Conservation (phyloP, 1,284 basidiomycete species). For the Trametes sp. region DNA sequence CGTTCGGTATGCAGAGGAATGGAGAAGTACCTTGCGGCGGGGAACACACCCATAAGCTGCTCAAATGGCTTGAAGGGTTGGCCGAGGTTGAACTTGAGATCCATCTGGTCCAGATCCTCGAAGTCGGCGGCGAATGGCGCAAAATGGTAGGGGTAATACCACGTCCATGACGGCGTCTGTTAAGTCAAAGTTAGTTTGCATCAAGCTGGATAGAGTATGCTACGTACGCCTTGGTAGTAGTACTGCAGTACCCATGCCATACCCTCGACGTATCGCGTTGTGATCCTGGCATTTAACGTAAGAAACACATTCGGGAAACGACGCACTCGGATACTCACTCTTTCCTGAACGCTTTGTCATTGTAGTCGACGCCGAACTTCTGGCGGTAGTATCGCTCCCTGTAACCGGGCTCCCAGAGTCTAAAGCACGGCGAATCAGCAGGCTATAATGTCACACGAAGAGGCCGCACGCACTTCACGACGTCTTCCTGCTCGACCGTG, state of each 20-base stretch:
- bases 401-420: slow-evolving; percentile 95
- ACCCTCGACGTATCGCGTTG: slow-evolving; percentile 90
- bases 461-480: slow-evolving; percentile 76
- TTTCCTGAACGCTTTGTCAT: slow-evolving; percentile 78
- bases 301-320: slow-evolving; percentile 6
- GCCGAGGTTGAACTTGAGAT: slow-evolving; percentile 82
- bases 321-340: slow-evolving; percentile 55
- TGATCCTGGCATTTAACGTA: slow-evolving; percentile 61
- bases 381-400: slow-evolving; percentile 94
- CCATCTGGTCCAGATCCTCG: slow-evolving; percentile 78
- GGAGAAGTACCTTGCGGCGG: slow-evolving; percentile 79
- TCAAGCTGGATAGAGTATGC: neutral
- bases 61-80: slow-evolving; percentile 97
- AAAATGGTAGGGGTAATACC: slow-evolving; percentile 99
- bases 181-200: slow-evolving; percentile 21
- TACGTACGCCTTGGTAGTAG: slow-evolving; percentile 95
- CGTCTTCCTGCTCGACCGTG: slow-evolving; percentile 92
- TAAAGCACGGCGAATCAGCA: slow-evolving; percentile 42
- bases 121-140: slow-evolving; percentile 99
- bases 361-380: slow-evolving; percentile 87
- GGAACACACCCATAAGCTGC: slow-evolving; percentile 98
- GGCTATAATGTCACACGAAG: slow-evolving; percentile 12
- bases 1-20: neutral
- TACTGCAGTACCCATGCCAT: slow-evolving; percentile 97
- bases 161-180: slow-evolving; percentile 97